Base-by-base conservation (phyloP, 2,329 filamentous ascomycete species). In the Ambrosiella beaveri region DNA sequence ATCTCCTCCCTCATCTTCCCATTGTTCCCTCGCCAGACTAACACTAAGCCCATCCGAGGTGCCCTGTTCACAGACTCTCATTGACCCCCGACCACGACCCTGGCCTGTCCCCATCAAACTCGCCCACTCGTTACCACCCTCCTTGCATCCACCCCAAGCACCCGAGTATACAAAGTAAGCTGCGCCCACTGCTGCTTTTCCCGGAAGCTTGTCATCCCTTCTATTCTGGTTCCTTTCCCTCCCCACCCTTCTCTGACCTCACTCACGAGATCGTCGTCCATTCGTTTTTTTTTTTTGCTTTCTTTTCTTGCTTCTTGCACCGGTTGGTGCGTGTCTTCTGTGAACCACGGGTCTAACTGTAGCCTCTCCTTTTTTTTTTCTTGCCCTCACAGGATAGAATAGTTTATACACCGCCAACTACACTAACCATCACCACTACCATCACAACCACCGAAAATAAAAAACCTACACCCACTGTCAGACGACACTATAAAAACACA, bases 51-150 rank as follows among this genome's bases (percentile, higher is more conserved):
- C 54, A 51, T 55, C 57, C 41, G 17, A 9, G 17, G 11, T 7
- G 9, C 9, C 19, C 15, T 54, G 35, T 7, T n/a, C 15, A 41
- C 41, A 59, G 53, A 75, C 75, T 67, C 70, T 78, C 74, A 66
- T 79, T 78, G 73, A 75, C 71, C 44, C 44, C 44, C 44, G 44
- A 47, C 44, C n/a, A 47, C 8, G n/a, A 47, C 44, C 44, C 44
- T 47, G 44, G 44, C 44, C 2, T 47, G 44, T 47, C n/a, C 71
- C 63, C 67, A 65, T 67, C 68, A 72, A 75, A 79, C 77, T 79
- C 77, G 72, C 78, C 77, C 77, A 77, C 71, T 80, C 78, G 72
- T 77, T 79, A 64, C 64, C 69, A 67, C 65, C 65, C 64, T 65
- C 67, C 70, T 74, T 77, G 74, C 51, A 15, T 15, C 35, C 38